Evolutionary conservation across 1,284 basidiomycete species (phyloP), one percentile per base, ranked within the genome.

Genomic region (Cerrena zonata): DNA sequence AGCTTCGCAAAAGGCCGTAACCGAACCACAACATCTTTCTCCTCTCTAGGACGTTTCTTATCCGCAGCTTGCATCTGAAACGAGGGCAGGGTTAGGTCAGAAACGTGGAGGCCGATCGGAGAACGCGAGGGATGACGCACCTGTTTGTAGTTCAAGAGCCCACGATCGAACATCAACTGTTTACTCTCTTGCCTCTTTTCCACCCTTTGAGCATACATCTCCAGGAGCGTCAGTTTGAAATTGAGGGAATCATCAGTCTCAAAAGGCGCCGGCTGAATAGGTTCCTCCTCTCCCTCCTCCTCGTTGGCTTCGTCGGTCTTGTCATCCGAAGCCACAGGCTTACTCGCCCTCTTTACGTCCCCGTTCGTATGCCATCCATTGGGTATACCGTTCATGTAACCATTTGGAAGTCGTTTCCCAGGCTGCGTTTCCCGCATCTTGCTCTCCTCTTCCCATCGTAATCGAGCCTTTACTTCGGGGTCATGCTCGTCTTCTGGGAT

Each of bases 141-240:
- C 82, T 91, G 91, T 68, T 94, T 96, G 66, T 95, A 93, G 62
- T 97, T 94, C 42, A 96, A 75, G 52, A 99, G 69, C 1, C 92
- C 92, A 47, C 95, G 78, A 62, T 98, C 90, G 63, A 94, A 95
- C 66, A 99, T 90, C 53, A 98, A 71, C n/a, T 84, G 82, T 70
- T 98, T 99, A 39, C 80, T 82, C 63, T 93, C 89, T 53, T 85
- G 72, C 30, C 95, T 80, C 68, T 89, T 93, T 56, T 94, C 89
- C n/a, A 98, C 78, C 48, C 90, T 84, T 56, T 93, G 91, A 60
- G 84, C 84, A 72, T 98, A 99, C 74, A 94, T 94, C 64, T 96
- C 90, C 56, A 98, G 72, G 50, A 98, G 69, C 0, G 89, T 84
- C 27, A 97, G 72, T 73, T 99, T 99, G 71, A 97, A 87, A 24